Percentiles rank a stretch among this genome's conserved stretches.
phyloP scores from a whole-genome alignment of 768 basidiomycete species.

The Hortiboletus campestris region DNA sequence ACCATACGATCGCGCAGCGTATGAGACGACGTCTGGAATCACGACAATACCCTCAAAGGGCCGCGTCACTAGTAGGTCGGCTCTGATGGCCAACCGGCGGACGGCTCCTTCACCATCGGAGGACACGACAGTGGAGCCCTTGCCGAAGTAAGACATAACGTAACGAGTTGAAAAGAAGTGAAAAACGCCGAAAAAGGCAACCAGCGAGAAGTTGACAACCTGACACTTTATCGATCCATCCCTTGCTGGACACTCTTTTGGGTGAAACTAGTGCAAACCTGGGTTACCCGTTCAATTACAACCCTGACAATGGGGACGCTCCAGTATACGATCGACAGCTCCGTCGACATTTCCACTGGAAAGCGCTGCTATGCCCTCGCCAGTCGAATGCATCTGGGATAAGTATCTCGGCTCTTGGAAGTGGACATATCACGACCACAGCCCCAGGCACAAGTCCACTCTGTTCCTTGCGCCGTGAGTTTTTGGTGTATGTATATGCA shows the following conservation, averaged over 20 bases:
- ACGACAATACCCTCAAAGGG: constrained; percentile 79
- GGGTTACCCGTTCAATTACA: background rate
- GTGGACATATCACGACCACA: background rate
- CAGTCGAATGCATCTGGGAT: background rate
- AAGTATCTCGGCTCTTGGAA: background rate
- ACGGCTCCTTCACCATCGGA: constrained; percentile 52
- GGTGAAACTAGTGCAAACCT: background rate
- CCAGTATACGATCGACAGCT: background rate
- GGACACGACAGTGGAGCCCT: constrained; percentile 63
- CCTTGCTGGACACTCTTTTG: background rate
- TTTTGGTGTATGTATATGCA: no score
- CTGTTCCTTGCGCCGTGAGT: no score
- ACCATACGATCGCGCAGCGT: constrained; percentile 74
- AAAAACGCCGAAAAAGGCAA: no score
- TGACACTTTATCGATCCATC: no score
- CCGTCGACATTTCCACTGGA: background rate
- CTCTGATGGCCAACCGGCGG: constrained; percentile 55
- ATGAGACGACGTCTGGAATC: constrained; percentile 73
- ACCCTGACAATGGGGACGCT: background rate
- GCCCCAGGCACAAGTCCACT: no score
- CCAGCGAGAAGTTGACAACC: no score
- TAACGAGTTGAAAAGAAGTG: no score
- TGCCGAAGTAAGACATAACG: no score
- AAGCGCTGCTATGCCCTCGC: background rate
- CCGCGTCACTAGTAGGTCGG: constrained; percentile 57